A percentile compares a stretch with the other conserved stretches of the same genome.
Conservation (phyloP, 2,329 filamentous ascomycete species). For the Grosmannia clavigera region DNA sequence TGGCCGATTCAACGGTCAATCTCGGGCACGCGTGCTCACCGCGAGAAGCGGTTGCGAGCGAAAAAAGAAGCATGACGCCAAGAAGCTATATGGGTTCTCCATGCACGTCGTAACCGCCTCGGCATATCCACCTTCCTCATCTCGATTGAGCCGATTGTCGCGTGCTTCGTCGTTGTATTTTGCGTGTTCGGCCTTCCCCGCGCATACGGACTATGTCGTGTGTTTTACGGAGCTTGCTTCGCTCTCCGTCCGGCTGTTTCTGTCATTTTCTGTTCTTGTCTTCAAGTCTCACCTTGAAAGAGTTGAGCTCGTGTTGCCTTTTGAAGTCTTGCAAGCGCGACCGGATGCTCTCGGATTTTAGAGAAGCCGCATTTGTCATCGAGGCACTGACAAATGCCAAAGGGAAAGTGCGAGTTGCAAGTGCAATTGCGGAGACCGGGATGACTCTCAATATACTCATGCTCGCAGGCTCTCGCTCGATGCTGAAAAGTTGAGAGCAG, state of each 20-base stretch:
- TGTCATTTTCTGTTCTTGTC: neutral
- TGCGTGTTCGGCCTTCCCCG: neutral
- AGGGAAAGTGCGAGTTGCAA: neutral
- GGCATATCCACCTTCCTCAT: neutral
- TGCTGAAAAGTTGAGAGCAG: neutral
- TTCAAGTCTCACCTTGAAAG: neutral
- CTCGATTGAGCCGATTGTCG: neutral
- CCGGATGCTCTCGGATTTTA: neutral
- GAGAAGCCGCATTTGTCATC: neutral
- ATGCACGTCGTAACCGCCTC: neutral
- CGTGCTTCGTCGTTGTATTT: neutral
- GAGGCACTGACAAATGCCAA: neutral
- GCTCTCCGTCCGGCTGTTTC: neutral
- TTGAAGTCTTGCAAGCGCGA: too few relatives aligned
- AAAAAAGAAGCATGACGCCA: neutral
- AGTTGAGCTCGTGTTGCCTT: neutral
- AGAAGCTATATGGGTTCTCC: neutral
- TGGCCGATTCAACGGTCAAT: neutral
- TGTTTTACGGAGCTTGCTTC: neutral
- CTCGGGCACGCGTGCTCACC: neutral
- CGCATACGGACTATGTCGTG: neutral
- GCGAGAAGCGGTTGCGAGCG: neutral
- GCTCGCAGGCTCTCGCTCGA: neutral
- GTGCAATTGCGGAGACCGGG: neutral
- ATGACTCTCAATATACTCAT: neutral